phyloP scores from a whole-genome alignment of 1,284 basidiomycete genomes.

The Leccinum griseonigrum region DNA sequence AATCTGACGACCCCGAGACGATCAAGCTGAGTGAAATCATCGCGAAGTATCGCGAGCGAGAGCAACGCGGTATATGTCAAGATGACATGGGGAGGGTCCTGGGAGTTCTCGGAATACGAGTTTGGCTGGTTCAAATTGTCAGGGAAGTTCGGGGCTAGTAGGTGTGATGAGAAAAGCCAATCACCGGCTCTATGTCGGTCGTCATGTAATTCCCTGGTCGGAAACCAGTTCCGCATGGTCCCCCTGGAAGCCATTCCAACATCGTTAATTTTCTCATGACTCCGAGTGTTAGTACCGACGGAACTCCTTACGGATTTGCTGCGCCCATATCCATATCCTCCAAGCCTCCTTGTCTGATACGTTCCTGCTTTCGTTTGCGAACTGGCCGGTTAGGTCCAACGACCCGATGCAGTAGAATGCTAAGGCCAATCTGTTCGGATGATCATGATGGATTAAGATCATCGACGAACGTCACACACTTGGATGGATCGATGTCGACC shows the following conservation, averaged over 20 bases:
- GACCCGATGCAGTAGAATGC: conserved; percentile 84
- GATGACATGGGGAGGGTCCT: conserved; percentile 80
- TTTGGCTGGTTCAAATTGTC: conserved; percentile 25
- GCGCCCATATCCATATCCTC: conserved; percentile 85
- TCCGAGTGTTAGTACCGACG: background rate
- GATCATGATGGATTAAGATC: conserved; percentile 15
- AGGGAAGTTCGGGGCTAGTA: conserved; percentile 5
- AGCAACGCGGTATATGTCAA: conserved; percentile 90
- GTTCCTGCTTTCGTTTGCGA: conserved; percentile 46
- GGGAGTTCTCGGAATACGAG: conserved; percentile 39
- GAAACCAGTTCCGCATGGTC: conserved; percentile 68
- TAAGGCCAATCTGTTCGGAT: conserved; percentile 61
- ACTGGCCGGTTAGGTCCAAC: conserved; percentile 66
- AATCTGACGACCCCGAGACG: conserved; percentile 60
- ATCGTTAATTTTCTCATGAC: background rate
- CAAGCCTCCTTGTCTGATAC: conserved; percentile 58
- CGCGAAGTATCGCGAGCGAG: conserved; percentile 78
- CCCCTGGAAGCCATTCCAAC: conserved; percentile 32
- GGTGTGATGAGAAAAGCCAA: conserved; percentile 1
- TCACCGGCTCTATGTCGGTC: conserved; percentile 17
- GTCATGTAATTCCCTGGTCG: conserved; percentile 72
- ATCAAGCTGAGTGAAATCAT: conserved; percentile 71
- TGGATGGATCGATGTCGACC: conserved; percentile 55
- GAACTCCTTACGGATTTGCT: conserved; percentile 60
- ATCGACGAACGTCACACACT: conserved; percentile 38